Evolutionary conservation across 306 rosid genomes (phyloP), one percentile per base, ranked within the genome.

Genomic region (Mucuna pruriens): DNA sequence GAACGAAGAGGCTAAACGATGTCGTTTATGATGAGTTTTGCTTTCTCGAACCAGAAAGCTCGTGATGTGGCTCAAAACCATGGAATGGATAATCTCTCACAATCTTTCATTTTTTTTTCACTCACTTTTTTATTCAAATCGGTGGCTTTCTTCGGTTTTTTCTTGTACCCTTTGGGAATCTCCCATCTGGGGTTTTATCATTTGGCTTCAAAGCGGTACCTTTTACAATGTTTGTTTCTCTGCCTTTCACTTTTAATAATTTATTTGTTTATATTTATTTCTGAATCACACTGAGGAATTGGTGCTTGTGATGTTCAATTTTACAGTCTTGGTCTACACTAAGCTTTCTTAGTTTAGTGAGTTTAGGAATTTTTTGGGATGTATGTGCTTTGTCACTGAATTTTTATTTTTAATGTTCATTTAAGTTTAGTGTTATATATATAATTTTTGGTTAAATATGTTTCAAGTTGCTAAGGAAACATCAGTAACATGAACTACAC

Each of bases 11-110:
- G 80, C 72, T 3, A 42, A 76, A 77, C 82, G 46, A 92, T 94
- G 98, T 90, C 94, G 40, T 94, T 91, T 88, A 79, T 90, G 90
- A 84, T 97, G 98, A 42, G 88, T 91, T 85, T 80, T 94, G 85
- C 88, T 91, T 79, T 67, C 82, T 22, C 87, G 81, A 54, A 89
- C 97, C 49, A 85, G 90, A 85, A 94, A 91, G 91, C 91, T 92
- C 16, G 97, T 92, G 51, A 90, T 88, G 86, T 94, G 94, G 97
- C 93, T 92, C 87, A 94, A 94, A 87, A 97, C 98, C 85, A 92
- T 94, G 97, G 92, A 92, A 82, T 89, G 85, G 98, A 91, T 23
- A 31, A 91, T 78, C 49, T 66, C 40, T 51, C 9, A 3, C 45
- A 52, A 62, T 60, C 54, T n/a, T 2, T 51, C 6, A 4, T 48